phyloP scores from a whole-genome alignment of 2,329 filamentous ascomycete genomes.

The Zalaria obscura region DNA sequence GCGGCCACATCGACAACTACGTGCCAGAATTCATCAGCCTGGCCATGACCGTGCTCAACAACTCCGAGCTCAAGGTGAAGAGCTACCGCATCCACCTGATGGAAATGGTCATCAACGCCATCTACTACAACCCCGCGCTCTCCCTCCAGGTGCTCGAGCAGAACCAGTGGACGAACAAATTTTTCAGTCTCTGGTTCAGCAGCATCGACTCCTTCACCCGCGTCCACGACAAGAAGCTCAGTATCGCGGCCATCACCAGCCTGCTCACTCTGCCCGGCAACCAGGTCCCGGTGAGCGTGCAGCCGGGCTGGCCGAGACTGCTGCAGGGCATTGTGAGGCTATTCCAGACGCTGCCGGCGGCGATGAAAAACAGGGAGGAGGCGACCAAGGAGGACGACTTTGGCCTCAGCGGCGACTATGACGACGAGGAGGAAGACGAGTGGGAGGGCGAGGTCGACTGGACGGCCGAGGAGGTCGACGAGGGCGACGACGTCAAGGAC shows the following conservation, averaged over 20 bases:
- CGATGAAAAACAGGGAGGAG: constrained; percentile 84
- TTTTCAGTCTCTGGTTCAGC: constrained; percentile 96
- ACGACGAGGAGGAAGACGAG: constrained; percentile 55
- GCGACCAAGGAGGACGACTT: constrained; percentile 76
- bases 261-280: constrained; percentile 67
- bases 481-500: constrained; percentile 58
- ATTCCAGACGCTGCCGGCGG: constrained; percentile 80
- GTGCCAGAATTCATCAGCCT: constrained; percentile 80
- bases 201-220: constrained; percentile 86
- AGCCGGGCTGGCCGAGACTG: constrained; percentile 86
- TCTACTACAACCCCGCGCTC: constrained; percentile 89
- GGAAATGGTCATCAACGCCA: constrained; percentile 97
- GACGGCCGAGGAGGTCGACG: constrained; percentile 49
- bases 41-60: constrained; percentile 69
- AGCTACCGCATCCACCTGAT: constrained; percentile 91
- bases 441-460: constrained; percentile 66
- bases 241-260: constrained; percentile 81
- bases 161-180: constrained; percentile 94
- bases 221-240: constrained; percentile 97
- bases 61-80: constrained; percentile 71
- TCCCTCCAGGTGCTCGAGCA: constrained; percentile 77
- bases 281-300: constrained; percentile 81
- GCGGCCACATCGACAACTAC: constrained; percentile 75
- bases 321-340: constrained; percentile 78
- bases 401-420: constrained; percentile 59